Conservation (phyloP, 257 asterid species). For the Nicotiana knightiana region DNA sequence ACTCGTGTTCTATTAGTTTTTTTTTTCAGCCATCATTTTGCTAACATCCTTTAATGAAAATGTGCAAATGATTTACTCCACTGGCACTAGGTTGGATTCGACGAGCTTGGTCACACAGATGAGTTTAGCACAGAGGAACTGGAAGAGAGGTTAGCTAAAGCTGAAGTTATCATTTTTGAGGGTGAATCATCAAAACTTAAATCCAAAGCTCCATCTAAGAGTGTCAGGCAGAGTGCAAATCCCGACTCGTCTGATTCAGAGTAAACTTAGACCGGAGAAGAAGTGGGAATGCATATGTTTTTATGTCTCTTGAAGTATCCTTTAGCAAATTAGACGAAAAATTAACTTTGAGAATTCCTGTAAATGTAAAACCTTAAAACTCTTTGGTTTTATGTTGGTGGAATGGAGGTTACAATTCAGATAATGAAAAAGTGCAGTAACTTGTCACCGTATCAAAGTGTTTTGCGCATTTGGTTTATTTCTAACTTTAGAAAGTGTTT, state of each 20-base stretch:
- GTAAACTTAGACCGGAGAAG: slow-evolving; percentile 15
- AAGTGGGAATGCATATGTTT: no score
- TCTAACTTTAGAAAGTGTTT: no score
- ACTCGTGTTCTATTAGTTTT: neutral
- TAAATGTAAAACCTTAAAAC: no score
- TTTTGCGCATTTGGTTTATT: no score
- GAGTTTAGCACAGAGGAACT: slow-evolving; percentile 89
- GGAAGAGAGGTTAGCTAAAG: slow-evolving; percentile 86
- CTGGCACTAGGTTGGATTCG: slow-evolving; percentile 74
- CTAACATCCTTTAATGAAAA: neutral
- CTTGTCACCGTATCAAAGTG: no score
- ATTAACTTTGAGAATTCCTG: no score
- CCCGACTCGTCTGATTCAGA: slow-evolving; percentile 81
- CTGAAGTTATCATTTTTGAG: slow-evolving; percentile 57
- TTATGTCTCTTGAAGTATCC: no score
- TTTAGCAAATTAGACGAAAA: no score
- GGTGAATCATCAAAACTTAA: slow-evolving; percentile 64
- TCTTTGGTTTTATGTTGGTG: no score
- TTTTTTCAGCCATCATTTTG: neutral
- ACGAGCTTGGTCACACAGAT: slow-evolving; percentile 91
- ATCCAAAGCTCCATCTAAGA: slow-evolving; percentile 52
- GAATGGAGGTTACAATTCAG: no score
- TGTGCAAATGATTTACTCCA: neutral
- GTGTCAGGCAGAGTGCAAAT: slow-evolving; percentile 63
- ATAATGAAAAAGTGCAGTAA: no score